Evolutionary conservation across 2,329 filamentous ascomycete genomes (phyloP).

Genomic region (Fusarium sambucinum): DNA sequence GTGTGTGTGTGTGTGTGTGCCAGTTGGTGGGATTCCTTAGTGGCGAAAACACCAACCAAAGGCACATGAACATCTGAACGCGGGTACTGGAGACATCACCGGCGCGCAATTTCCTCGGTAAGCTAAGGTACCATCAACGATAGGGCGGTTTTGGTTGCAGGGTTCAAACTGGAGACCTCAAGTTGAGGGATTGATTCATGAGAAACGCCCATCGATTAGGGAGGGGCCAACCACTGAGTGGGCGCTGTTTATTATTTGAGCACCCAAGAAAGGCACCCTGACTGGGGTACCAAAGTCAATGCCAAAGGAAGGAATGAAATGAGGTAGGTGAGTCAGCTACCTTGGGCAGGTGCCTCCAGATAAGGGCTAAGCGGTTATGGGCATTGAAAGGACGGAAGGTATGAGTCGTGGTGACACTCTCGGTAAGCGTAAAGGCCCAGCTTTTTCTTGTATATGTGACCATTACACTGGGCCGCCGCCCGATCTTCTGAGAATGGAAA

Average conservation of each 20-base stretch:
- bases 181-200: not conserved
- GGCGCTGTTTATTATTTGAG: not conserved
- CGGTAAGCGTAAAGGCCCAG: not conserved
- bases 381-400: not conserved
- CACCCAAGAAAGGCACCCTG: not conserved
- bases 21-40: constrained; percentile 25
- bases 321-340: constrained; percentile 6
- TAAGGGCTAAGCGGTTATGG: not conserved
- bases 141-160: constrained; percentile 10
- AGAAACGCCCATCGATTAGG: constrained; percentile 9
- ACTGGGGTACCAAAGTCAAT: not conserved
- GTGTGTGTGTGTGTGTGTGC: constrained; percentile 1
- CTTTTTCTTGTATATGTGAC: constrained; percentile 3
- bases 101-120: constrained; percentile 11
- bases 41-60: constrained; percentile 29
- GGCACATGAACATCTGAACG: constrained; percentile 12
- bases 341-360: not conserved
- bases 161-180: constrained; percentile 16
- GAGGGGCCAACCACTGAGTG: not conserved
- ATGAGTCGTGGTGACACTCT: constrained; percentile 14
- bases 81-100: constrained; percentile 17
- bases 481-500: constrained; percentile 6
- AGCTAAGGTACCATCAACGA: constrained; percentile 15
- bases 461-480: not conserved
- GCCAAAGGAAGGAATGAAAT: constrained; percentile 2